Conservation (phyloP, 805 yeast genomes). For the Wickerhamiella spandovensis region DNA sequence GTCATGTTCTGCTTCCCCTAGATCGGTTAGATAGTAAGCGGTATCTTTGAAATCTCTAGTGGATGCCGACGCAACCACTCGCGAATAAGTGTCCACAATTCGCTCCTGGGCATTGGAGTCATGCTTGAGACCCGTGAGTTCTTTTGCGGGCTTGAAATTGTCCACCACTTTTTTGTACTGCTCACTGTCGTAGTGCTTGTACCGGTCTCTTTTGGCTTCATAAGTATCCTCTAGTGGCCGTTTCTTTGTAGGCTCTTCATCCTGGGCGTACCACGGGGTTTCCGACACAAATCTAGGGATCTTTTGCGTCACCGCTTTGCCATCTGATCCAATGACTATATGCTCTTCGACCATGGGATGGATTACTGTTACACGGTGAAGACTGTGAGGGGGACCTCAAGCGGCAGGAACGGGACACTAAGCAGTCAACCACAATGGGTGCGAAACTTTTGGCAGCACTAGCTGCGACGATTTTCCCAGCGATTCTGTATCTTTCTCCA, state of each 20-base stretch:
- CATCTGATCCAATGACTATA: conserved; percentile 2
- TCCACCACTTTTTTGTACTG: conserved; percentile 3
- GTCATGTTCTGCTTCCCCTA: neutral
- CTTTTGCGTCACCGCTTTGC: conserved; percentile 2
- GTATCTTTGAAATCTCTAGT: conserved; percentile 5
- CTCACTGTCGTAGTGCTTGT: conserved; percentile 1
- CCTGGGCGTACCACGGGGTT: conserved; percentile 3
- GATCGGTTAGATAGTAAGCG: conserved; percentile 5
- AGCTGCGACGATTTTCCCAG: neutral
- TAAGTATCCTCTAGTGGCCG: neutral
- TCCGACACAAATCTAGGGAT: neutral
- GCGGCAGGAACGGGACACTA: no score
- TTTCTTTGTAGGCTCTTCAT: neutral
- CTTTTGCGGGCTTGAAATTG: neutral
- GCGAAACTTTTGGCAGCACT: neutral
- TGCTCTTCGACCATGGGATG: neutral
- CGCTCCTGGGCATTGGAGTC: neutral
- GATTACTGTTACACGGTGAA: no score
- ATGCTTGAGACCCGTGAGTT: neutral
- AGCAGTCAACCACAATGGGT: no score
- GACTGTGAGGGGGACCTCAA: no score
- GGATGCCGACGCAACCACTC: conserved; percentile 2
- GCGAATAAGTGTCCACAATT: conserved; percentile 4
- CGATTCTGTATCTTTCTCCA: neutral
- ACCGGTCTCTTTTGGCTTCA: conserved; percentile 6